Base-by-base conservation (phyloP, 768 basidiomycete species). In the Austroboletus eburneus region DNA sequence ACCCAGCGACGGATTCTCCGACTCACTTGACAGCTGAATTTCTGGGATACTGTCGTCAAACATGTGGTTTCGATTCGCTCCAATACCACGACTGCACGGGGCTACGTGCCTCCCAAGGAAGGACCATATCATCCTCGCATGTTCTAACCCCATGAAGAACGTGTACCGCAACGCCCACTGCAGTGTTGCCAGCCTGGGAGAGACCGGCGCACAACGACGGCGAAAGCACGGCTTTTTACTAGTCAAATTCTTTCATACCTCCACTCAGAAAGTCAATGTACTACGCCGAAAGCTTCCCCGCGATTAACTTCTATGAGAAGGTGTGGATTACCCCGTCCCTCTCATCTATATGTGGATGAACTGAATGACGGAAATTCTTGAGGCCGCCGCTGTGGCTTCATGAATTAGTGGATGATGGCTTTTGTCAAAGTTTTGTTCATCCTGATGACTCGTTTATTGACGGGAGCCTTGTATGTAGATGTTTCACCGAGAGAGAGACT, bases 1-100 rank as follows among this genome's bases (percentile, higher is more conserved):
- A 54, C 51, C 51, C 56, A 57, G 51, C 51, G 50, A 57, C 55
- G 45, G 21, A 47, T 56, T 52, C 55, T 56, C 50, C 55, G 55
- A 57, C 39, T 49, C 38, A 50, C 50, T 34, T n/a, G 39, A 45
- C 55, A 48, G 33, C n/a, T n/a, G n/a, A n/a, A n/a, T n/a, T n/a
- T 22, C 23, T 41, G 45, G 34, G 24, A 41, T 32, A 39, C 39
- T 16, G n/a, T 35, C 23, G 37, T 43, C 27, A 39, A 42, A 42
- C 22, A 42, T 32, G 20, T 22, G 9, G 46, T 30, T 38, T 38
- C 7, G 32, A 43, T 40, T 43, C 34, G n/a, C 21, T 30, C 24
- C 36, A 35, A 36, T 23, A 29, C 37, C 24, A 29, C 37, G 35
- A 17, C 16, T 35, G 29, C 27, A 21, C 16, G 27, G 34, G 7